Percentiles rank a stretch among this genome's conserved stretches.
Evolutionary conservation across 768 basidiomycete species (phyloP).

Genomic region (Trametes gibbosa): DNA sequence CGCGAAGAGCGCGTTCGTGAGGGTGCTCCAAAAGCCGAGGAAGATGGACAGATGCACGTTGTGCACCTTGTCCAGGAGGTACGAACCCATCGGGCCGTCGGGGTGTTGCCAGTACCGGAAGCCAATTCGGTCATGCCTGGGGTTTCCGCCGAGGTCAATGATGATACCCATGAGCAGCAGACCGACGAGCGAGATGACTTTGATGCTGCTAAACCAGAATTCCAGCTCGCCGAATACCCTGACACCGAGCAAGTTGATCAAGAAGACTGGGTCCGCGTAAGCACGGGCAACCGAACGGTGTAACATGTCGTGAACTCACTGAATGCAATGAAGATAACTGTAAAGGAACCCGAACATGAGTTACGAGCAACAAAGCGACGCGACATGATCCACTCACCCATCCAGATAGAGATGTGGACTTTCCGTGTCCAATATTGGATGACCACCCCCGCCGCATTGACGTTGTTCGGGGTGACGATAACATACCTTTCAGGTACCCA

Average conservation of each 20-base stretch:
- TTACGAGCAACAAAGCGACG: not conserved
- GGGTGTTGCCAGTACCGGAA: conserved; percentile 46
- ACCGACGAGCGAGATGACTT: conserved; percentile 51
- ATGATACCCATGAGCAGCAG: conserved; percentile 54
- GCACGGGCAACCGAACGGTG: not conserved
- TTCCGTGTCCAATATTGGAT: conserved; percentile 36
- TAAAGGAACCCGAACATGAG: not conserved
- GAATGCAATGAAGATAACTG: conserved; percentile 58
- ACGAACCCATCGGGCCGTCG: conserved; percentile 56
- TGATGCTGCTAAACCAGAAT: conserved; percentile 71
- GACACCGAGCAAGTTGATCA: conserved; percentile 59
- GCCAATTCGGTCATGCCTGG: conserved; percentile 32
- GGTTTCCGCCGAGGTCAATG: conserved; percentile 58
- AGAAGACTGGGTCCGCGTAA: conserved; percentile 38
- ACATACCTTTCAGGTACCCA: conserved; percentile 37
- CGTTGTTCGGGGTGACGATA: conserved; percentile 64
- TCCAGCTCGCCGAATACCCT: conserved; percentile 71
- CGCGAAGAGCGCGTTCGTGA: conserved; percentile 72
- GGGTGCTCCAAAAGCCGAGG: conserved; percentile 68
- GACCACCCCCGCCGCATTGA: conserved; percentile 55
- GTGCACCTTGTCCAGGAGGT: conserved; percentile 48
- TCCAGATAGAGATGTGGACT: conserved; percentile 50
- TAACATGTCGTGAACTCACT: conserved; percentile 34
- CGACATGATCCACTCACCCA: conserved; percentile 41
- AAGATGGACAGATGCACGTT: conserved; percentile 51